Evolutionary conservation across 441 rosid species (phyloP).

Genomic region (Populus trichocarpa): DNA sequence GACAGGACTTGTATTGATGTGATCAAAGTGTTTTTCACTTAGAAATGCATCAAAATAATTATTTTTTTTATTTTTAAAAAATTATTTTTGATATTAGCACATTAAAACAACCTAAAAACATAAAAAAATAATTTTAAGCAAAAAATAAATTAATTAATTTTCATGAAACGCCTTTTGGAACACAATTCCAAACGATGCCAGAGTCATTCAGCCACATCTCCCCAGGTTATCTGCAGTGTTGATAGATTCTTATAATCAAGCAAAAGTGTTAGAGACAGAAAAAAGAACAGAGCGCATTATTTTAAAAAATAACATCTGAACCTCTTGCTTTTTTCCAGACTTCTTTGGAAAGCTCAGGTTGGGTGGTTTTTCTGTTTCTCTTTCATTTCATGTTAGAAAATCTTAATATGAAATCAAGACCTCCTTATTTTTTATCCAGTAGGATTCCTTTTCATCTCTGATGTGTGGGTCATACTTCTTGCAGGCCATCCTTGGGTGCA

Average conservation of each 20-base stretch:
- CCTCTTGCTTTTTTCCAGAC: neutral
- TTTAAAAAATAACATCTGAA: neutral
- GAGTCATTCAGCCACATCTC: neutral
- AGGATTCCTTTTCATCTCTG: slow-evolving; percentile 8
- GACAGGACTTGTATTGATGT: neutral
- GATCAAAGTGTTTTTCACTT: neutral
- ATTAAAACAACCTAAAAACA: too few species aligned
- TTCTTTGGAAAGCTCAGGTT: neutral
- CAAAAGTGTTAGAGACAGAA: too few species aligned
- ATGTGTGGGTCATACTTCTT: slow-evolving; percentile 9
- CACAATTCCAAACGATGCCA: too few species aligned
- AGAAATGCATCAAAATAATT: too few species aligned
- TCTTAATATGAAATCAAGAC: neutral
- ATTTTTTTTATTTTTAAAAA: too few species aligned
- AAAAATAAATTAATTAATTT: too few species aligned
- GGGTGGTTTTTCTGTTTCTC: neutral
- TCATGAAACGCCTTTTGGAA: too few species aligned
- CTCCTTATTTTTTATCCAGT: neutral
- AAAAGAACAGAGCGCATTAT: neutral
- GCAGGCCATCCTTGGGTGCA: slow-evolving; percentile 99
- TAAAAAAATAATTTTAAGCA: too few species aligned
- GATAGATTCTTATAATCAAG: neutral
- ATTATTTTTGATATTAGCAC: too few species aligned
- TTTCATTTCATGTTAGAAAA: neutral
- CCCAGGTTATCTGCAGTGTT: neutral